Conservation (phyloP, 805 yeast species). For the Tetrapisispora namnaoensis region DNA sequence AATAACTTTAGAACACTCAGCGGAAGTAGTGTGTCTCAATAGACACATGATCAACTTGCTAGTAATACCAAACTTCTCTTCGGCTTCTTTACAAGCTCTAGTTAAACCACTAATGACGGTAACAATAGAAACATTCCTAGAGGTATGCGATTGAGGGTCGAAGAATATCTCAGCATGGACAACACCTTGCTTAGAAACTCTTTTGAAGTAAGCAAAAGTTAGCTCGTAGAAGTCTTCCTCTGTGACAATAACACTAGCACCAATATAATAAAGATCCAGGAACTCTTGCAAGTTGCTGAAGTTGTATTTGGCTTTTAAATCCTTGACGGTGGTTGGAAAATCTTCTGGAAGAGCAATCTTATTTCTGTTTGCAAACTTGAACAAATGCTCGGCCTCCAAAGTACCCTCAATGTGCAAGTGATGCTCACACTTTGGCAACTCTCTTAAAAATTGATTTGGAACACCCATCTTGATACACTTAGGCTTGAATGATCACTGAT, state of each 20-base stretch:
- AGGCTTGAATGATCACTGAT: neutral
- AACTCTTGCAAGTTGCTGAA: slow-evolving; percentile 71
- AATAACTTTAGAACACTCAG: slow-evolving; percentile 48
- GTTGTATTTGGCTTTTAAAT: slow-evolving; percentile 47
- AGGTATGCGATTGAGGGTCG: slow-evolving; percentile 79
- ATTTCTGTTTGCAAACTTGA: slow-evolving; percentile 61
- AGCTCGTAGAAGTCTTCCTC: slow-evolving; percentile 70
- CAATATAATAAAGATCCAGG: slow-evolving; percentile 68
- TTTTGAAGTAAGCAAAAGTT: slow-evolving; percentile 62
- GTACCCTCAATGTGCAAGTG: slow-evolving; percentile 83
- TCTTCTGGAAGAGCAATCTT: slow-evolving; percentile 46
- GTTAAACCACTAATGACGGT: slow-evolving; percentile 56
- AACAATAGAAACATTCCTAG: slow-evolving; percentile 51
- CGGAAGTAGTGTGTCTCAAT: slow-evolving; percentile 62
- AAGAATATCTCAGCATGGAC: slow-evolving; percentile 69
- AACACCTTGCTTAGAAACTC: slow-evolving; percentile 50
- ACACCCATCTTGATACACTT: slow-evolving; percentile 6
- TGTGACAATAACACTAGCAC: slow-evolving; percentile 61
- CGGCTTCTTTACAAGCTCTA: slow-evolving; percentile 58
- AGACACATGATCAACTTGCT: slow-evolving; percentile 74
- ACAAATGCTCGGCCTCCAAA: slow-evolving; percentile 62
- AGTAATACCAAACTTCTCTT: slow-evolving; percentile 48
- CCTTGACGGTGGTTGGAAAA: slow-evolving; percentile 54
- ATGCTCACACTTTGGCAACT: slow-evolving; percentile 80
- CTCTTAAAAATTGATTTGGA: slow-evolving; percentile 41